A percentile compares a stretch with the other conserved stretches of the same genome.
These are phyloP conservation scores for Borovskyia barvae DNA, from an alignment of 208 protist species.

Conservation along the genomic window DNA sequence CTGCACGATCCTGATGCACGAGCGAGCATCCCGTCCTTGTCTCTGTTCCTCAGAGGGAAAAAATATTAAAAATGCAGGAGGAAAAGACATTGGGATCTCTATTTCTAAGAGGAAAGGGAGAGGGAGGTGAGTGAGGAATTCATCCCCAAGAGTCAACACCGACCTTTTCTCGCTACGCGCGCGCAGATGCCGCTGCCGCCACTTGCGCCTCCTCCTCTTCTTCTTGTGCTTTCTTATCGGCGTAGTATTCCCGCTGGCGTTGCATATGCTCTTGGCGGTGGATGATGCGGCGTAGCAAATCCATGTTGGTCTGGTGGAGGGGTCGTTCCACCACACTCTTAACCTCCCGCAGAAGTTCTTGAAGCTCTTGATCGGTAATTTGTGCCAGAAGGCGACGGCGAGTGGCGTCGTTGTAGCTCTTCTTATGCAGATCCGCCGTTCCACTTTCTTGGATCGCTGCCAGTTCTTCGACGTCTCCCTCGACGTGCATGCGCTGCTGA, in stretches of 20 bases:
- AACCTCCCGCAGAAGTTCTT: slow-evolving; percentile 64
- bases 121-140: too few relatives aligned
- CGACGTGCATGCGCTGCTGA: slow-evolving; percentile 46
- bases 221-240: slow-evolving; percentile 16
- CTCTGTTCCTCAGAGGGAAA: too few relatives aligned
- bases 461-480: slow-evolving; percentile 63
- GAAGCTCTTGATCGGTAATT: slow-evolving; percentile 49
- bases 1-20: too few relatives aligned
- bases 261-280: slow-evolving; percentile 54
- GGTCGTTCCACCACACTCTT: slow-evolving; percentile 52
- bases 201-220: too few relatives aligned
- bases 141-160: too few relatives aligned
- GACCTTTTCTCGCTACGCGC: too few relatives aligned
- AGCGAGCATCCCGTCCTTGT: too few relatives aligned
- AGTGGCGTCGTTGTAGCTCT: slow-evolving; percentile 29
- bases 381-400: slow-evolving; percentile 28
- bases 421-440: slow-evolving; percentile 54
- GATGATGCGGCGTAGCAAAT: slow-evolving; percentile 54
- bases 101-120: not conserved
- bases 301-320: slow-evolving; percentile 80
- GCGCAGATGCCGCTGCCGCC: too few relatives aligned
- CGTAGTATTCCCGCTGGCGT: slow-evolving; percentile 36
- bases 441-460: slow-evolving; percentile 36
- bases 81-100: too few relatives aligned
- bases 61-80: too few relatives aligned